Conservation (phyloP, 2,329 filamentous ascomycete genomes). For the Fusarium multiceps region DNA sequence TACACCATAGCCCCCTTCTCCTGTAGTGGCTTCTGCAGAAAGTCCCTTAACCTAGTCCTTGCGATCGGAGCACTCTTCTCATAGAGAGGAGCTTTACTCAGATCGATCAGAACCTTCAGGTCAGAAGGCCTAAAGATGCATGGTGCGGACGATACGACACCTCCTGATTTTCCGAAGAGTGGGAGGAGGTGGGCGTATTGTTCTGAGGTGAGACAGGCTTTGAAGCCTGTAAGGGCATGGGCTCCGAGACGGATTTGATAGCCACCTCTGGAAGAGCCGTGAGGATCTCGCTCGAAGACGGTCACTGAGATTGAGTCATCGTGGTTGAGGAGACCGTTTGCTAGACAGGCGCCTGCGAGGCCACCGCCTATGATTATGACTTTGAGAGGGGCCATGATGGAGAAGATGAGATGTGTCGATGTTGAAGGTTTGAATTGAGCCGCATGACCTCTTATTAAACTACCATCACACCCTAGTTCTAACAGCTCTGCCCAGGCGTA, state of each 20-base stretch:
- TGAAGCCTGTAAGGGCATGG: fast-evolving
- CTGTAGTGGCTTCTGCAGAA: fast-evolving
- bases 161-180: not conserved
- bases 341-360: not conserved
- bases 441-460: not conserved
- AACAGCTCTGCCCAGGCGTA: fast-evolving
- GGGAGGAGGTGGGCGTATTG: fast-evolving
- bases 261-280: not conserved
- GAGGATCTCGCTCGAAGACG: not conserved
- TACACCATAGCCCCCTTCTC: fast-evolving
- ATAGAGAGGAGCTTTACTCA: not conserved
- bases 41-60: fast-evolving
- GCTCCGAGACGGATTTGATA: not conserved
- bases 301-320: not conserved
- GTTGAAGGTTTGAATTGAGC: not conserved
- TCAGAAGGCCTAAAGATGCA: not conserved
- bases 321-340: not conserved
- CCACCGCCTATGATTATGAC: not conserved
- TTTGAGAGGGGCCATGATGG: not conserved
- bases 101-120: not conserved
- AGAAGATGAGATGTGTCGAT: fast-evolving
- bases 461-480: no score
- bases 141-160: not conserved
- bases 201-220: not conserved
- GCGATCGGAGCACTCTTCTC: not conserved